A percentile compares a stretch with the other conserved stretches of the same genome.
phyloP scores from a whole-genome alignment of 371 early-diverging fungal genomes.

The Saksenaea oblongispora region DNA sequence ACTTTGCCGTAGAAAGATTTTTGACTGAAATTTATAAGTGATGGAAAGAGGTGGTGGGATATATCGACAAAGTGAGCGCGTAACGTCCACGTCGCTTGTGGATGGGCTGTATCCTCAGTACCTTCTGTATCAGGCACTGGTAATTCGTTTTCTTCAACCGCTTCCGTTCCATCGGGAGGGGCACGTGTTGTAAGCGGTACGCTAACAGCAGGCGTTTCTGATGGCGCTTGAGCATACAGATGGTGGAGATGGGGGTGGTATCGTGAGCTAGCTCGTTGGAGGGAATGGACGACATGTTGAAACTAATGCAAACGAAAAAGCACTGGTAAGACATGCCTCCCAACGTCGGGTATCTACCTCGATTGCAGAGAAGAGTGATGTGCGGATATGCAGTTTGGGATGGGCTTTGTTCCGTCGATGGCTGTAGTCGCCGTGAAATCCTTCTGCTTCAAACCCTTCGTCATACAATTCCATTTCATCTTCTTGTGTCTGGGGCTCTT shows the following conservation, averaged over 20 bases:
- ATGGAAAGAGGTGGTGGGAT: slow-evolving; percentile 51
- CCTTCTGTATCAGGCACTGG: not conserved
- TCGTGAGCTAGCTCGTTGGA: slow-evolving; percentile 29
- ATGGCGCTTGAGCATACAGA: not conserved
- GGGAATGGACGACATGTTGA: slow-evolving; percentile 52
- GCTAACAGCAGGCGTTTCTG: not conserved
- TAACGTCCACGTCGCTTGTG: not conserved
- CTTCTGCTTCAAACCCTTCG: slow-evolving; percentile 52
- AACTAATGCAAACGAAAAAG: slow-evolving; percentile 30
- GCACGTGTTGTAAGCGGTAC: not conserved
- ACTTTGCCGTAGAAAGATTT: slow-evolving; percentile 57
- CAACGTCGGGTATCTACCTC: slow-evolving; percentile 25
- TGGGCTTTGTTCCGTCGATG: slow-evolving; percentile 25
- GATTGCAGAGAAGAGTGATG: slow-evolving; percentile 50
- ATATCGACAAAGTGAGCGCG: slow-evolving; percentile 13
- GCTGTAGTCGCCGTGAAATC: slow-evolving; percentile 29
- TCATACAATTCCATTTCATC: slow-evolving; percentile 50
- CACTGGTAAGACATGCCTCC: not conserved
- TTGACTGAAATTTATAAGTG: slow-evolving; percentile 45
- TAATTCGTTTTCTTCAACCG: not conserved
- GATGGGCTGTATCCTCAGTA: not conserved
- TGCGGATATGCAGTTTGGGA: slow-evolving; percentile 40
- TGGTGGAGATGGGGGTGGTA: not conserved
- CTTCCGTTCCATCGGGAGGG: not conserved
- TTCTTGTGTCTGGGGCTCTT: slow-evolving; percentile 22